Evolutionary conservation across 129 eudicot species (phyloP), one percentile per base, ranked within the genome.

Genomic region (Escallonia herrerae): DNA sequence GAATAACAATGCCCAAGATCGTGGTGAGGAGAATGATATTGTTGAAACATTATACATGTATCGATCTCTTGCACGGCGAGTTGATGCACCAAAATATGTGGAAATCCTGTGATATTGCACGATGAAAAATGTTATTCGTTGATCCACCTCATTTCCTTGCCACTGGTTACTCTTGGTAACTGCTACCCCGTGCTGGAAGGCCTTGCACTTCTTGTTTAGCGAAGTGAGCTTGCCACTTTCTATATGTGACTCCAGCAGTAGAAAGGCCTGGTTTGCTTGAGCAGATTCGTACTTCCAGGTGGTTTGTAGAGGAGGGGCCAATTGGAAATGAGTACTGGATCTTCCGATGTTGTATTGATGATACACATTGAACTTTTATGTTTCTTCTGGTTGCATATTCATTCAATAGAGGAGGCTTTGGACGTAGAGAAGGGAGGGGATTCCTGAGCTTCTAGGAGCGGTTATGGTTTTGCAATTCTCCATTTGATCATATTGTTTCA

Each of bases 31-130:
- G 52, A 76, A 59, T 60, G 95, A 87, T 58, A 62, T 65, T 59
- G 85, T 83, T 14, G 83, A 71, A 4, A 87, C 87, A 0, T 68
- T 87, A 40, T 87, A 87, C 68, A 78, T 87, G 87, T 87, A 87
- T 74, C 72, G 90, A 63, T 87, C 95, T 9, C 86, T 87, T 41
- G 87, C 76, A 40, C 86, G 90, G 14, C 83, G 95, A 65, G 60
- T 76, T 7, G 95, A 87, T 79, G 90, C 80, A 41, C 87, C 87
- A 50, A 60, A 59, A 41, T 84, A 73, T 60, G 95, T 87, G 66
- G 67, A 75, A 59, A 83, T 87, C 66, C 63, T 87, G 64, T 87
- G 74, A 77, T 45, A 22, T 22, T 22, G 33, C 33, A 22, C 33
- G 33, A 22, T 22, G 33, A 22, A 22, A 22, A 22, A 0, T 22